Evolutionary conservation across 2,329 filamentous ascomycete genomes (phyloP).

Genomic region (Fusarium concolor): DNA sequence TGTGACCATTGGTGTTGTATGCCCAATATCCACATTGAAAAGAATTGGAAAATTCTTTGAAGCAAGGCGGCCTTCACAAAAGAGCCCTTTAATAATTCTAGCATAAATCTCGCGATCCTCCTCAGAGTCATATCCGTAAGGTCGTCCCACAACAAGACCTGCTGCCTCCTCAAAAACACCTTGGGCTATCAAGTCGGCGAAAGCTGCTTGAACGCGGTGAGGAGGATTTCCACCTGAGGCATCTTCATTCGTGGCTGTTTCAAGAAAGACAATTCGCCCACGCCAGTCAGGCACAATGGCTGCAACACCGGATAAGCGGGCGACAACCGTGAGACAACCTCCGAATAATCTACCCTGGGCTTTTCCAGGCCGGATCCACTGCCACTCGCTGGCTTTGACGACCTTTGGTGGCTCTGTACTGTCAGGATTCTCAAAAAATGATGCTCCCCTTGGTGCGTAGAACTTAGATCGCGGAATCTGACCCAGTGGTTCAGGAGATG

Average conservation of each 20-base stretch:
- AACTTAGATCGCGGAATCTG: slow-evolving; percentile 48
- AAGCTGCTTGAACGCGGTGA: slow-evolving; percentile 47
- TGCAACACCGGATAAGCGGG: slow-evolving; percentile 51
- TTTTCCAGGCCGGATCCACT: slow-evolving; percentile 52
- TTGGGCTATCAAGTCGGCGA: slow-evolving; percentile 56
- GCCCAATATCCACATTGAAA: slow-evolving; percentile 57
- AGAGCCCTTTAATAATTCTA: slow-evolving; percentile 47
- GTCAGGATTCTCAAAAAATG: slow-evolving; percentile 38
- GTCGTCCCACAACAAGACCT: slow-evolving; percentile 56
- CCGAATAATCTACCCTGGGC: slow-evolving; percentile 59
- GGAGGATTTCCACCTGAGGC: slow-evolving; percentile 35
- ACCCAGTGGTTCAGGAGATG: slow-evolving; percentile 44
- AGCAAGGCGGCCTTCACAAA: slow-evolving; percentile 52
- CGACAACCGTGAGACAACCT: slow-evolving; percentile 55
- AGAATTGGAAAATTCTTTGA: slow-evolving; percentile 54
- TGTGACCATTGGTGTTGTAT: slow-evolving; percentile 57
- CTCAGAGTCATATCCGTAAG: slow-evolving; percentile 54
- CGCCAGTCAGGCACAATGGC: slow-evolving; percentile 53
- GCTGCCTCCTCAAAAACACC: slow-evolving; percentile 56
- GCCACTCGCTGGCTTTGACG: slow-evolving; percentile 48
- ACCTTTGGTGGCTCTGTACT: slow-evolving; percentile 48
- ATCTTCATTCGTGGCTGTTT: slow-evolving; percentile 54
- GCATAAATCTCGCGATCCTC: slow-evolving; percentile 47
- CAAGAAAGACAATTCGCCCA: slow-evolving; percentile 55
- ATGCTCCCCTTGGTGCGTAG: slow-evolving; percentile 46